These are phyloP conservation scores for Rhynchosporium agropyri DNA, from an alignment of 2,329 filamentous ascomycete genomes.

Conservation along the genomic window DNA sequence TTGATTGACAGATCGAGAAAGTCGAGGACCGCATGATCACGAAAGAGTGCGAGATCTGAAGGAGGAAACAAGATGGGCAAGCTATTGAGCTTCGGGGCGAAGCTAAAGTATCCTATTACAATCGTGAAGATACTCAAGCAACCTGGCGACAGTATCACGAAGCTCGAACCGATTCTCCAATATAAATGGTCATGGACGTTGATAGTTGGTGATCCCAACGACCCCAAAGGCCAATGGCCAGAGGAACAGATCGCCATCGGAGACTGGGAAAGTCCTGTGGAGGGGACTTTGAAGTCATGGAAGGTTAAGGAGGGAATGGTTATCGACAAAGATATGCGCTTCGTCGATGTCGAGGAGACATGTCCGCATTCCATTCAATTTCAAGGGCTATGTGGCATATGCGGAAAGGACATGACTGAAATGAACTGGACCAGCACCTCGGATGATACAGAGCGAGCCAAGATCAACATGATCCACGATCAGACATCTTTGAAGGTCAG, in stretches of 20 bases:
- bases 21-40: slow-evolving; percentile 40
- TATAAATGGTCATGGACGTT: slow-evolving; percentile 85
- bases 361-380: slow-evolving; percentile 92
- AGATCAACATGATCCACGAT: slow-evolving; percentile 93
- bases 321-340: slow-evolving; percentile 59
- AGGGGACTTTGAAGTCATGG: slow-evolving; percentile 80
- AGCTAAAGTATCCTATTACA: slow-evolving; percentile 90
- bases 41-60: slow-evolving; percentile 31
- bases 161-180: slow-evolving; percentile 77
- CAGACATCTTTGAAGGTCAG: slow-evolving; percentile 87
- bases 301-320: slow-evolving; percentile 69
- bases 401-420: slow-evolving; percentile 95
- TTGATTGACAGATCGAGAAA: slow-evolving; percentile 23
- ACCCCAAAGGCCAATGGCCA: slow-evolving; percentile 62
- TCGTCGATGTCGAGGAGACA: slow-evolving; percentile 82
- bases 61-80: slow-evolving; percentile 49
- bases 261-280: slow-evolving; percentile 80
- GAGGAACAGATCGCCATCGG: slow-evolving; percentile 71
- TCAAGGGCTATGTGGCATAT: slow-evolving; percentile 85
- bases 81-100: slow-evolving; percentile 56
- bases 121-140: slow-evolving; percentile 82
- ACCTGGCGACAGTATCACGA: slow-evolving; percentile 73
- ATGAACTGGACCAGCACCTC: slow-evolving; percentile 80
- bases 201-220: slow-evolving; percentile 60
- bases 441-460: slow-evolving; percentile 80